Evolutionary conservation across 768 basidiomycete genomes (phyloP), one percentile per base, ranked within the genome.

Genomic region (Lactifluus hygrophoroides): DNA sequence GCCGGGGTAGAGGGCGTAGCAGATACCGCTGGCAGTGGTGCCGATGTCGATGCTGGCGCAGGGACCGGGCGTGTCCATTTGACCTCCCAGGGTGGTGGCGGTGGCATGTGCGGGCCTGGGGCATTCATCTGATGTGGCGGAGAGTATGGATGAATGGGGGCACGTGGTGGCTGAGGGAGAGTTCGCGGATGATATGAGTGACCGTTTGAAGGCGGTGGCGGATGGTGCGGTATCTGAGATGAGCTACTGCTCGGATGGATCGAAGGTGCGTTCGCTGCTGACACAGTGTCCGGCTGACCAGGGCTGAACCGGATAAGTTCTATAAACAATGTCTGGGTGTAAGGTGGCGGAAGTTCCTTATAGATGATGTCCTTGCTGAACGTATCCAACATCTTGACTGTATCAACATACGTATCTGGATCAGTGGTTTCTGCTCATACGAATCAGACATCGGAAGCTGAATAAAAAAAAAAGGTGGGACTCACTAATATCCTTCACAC

Each of bases 301-400:
- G 82, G 80, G n/a, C 74, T 74, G 65, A 81, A 83, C 28, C 77
- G 73, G 64, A 88, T 76, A 16, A 91, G 80, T 48, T 91, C 88
- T 8, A 90, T 82, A 66, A 88, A 87, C 5, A 90, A 65, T 1
- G 88, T 88, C 58, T 78, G 80, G 4, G 76, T 80, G 58, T 79
- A 80, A 0, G 88, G 86, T 0, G 77, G 78, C 5, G 78, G 75
- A 68, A 90, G 71, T 64, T 81, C 82, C 73, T 80, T 84, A 70
- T 83, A 84, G 32, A 90, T 74, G 60, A 90, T 73, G 19, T 84
- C 82, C 64, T 80, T 86, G 74, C 84, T 87, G 68, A 80, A 86
- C 16, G 74, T 82, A 55, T 89, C 84, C 38, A 90, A 70, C 84
- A 91, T 91, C 61, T 80, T 80, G 61, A 80, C 78, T 6, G 80